A percentile compares a stretch with the other conserved stretches of the same genome.
These are phyloP conservation scores for Sarocladium oryzae DNA, from an alignment of 2,329 filamentous ascomycete genomes.

Conservation along the genomic window DNA sequence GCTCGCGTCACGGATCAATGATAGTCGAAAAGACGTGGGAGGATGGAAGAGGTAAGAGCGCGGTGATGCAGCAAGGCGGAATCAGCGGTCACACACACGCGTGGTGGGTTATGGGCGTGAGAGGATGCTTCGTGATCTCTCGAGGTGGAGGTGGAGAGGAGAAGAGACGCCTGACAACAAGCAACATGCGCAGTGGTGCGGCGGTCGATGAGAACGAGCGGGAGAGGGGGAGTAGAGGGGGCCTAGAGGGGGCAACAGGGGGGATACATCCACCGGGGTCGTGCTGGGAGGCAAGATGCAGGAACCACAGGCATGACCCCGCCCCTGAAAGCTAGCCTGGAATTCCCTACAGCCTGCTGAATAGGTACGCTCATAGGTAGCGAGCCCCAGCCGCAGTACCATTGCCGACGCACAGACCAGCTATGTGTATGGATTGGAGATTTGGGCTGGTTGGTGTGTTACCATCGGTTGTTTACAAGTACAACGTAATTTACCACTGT, in stretches of 20 bases:
- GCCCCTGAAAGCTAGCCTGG: neutral
- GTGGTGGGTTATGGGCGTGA: slow-evolving; percentile 2
- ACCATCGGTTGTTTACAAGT: too few species aligned
- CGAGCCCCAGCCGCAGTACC: slow-evolving; percentile 21
- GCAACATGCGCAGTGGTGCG: too few species aligned
- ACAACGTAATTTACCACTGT: too few species aligned
- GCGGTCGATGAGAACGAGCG: neutral
- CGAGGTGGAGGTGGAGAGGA: slow-evolving; percentile 9
- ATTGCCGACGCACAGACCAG: slow-evolving; percentile 81
- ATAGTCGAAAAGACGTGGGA: neutral
- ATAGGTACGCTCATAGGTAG: too few species aligned
- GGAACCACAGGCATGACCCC: neutral
- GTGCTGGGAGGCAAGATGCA: neutral
- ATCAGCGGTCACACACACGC: slow-evolving; percentile 1
- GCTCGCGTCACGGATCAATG: neutral
- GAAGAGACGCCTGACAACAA: slow-evolving; percentile 4
- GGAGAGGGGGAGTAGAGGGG: neutral
- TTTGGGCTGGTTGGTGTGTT: neutral
- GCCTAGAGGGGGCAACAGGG: neutral
- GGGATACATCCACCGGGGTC: too few species aligned
- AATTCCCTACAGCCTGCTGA: too few species aligned
- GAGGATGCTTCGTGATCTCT: slow-evolving; percentile 8
- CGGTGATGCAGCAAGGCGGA: neutral
- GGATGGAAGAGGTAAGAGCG: neutral
- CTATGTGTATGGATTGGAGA: neutral